A percentile compares a stretch with the other conserved stretches of the same genome.
Conservation (phyloP, 768 basidiomycete species). For the Phaeolepiota aurea region DNA sequence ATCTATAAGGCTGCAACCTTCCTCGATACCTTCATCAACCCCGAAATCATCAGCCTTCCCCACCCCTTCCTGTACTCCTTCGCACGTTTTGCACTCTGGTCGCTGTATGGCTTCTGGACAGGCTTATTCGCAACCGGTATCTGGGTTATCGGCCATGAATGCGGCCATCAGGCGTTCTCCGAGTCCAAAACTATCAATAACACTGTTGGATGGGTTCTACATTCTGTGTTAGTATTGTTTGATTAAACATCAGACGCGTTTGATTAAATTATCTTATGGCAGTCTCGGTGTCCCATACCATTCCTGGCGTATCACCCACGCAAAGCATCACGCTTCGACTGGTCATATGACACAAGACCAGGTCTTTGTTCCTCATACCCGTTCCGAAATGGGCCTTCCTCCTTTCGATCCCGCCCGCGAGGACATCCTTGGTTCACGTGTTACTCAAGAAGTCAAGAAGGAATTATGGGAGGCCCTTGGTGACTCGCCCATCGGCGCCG, state of each 20-base stretch:
- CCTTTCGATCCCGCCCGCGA: slow-evolving; percentile 62
- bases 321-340: slow-evolving; percentile 92
- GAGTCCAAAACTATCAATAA: slow-evolving; percentile 90
- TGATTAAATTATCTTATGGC: slow-evolving; percentile 6
- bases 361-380: slow-evolving; percentile 91
- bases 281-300: slow-evolving; percentile 95
- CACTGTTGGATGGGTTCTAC: slow-evolving; percentile 85
- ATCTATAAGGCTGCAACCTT: slow-evolving; percentile 62
- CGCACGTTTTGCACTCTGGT: slow-evolving; percentile 64
- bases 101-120: slow-evolving; percentile 70
- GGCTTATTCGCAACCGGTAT: slow-evolving; percentile 88
- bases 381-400: slow-evolving; percentile 59
- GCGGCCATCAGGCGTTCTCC: slow-evolving; percentile 95
- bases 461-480: slow-evolving; percentile 83
- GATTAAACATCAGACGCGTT: slow-evolving; percentile 6
- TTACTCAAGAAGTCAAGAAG: slow-evolving; percentile 56
- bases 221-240: slow-evolving; percentile 61
- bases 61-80: slow-evolving; percentile 54
- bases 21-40: slow-evolving; percentile 56
- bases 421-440: slow-evolving; percentile 53
- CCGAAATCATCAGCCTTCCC: slow-evolving; percentile 44
- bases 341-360: slow-evolving; percentile 93
- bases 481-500: slow-evolving; percentile 79
- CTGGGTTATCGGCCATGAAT: slow-evolving; percentile 94
- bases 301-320: slow-evolving; percentile 92